Percentiles rank a stretch among this genome's conserved stretches.
These are phyloP conservation scores for Castanea crenata DNA, from an alignment of 306 rosid genomes.

Conservation along the genomic window DNA sequence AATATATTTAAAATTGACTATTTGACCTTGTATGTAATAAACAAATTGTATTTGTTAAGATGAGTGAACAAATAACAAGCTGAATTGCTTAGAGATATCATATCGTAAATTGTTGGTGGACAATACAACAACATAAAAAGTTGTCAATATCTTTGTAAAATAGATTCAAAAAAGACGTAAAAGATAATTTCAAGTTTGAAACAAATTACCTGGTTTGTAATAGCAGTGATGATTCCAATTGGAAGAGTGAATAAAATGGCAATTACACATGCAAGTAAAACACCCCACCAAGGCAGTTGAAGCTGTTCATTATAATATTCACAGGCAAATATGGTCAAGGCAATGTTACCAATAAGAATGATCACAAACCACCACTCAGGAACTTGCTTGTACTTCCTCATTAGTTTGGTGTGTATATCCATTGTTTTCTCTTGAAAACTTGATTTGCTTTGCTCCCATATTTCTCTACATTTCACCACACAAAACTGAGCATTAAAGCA, in stretches of 20 bases:
- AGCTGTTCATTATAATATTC: conserved; percentile 75
- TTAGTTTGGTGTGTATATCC: conserved; percentile 82
- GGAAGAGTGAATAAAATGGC: conserved; percentile 92
- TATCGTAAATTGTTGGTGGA: neutral
- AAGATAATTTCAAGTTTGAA: neutral
- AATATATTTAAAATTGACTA: neutral
- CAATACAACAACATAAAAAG: neutral
- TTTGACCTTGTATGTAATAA: too few species aligned
- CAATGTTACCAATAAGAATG: conserved; percentile 57
- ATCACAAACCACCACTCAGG: conserved; percentile 90
- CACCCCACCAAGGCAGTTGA: conserved; percentile 99
- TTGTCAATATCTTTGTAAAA: neutral
- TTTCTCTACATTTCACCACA: conserved; percentile 48
- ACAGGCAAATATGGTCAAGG: conserved; percentile 54
- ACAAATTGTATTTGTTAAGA: too few species aligned
- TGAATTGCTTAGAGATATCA: too few species aligned
- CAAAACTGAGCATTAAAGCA: neutral
- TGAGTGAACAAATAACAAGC: too few species aligned
- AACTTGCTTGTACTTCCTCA: conserved; percentile 71
- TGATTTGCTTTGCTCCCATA: conserved; percentile 80
- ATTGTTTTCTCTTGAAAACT: conserved; percentile 50
- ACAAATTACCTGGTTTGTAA: conserved; percentile 74
- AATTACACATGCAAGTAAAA: conserved; percentile 70
- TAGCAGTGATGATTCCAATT: conserved; percentile 84
- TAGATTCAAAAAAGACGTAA: neutral